A percentile compares a stretch with the other conserved stretches of the same genome.
Evolutionary conservation across 2,329 filamentous ascomycete species (phyloP).

Genomic region (Tolypocladium guangdongense): DNA sequence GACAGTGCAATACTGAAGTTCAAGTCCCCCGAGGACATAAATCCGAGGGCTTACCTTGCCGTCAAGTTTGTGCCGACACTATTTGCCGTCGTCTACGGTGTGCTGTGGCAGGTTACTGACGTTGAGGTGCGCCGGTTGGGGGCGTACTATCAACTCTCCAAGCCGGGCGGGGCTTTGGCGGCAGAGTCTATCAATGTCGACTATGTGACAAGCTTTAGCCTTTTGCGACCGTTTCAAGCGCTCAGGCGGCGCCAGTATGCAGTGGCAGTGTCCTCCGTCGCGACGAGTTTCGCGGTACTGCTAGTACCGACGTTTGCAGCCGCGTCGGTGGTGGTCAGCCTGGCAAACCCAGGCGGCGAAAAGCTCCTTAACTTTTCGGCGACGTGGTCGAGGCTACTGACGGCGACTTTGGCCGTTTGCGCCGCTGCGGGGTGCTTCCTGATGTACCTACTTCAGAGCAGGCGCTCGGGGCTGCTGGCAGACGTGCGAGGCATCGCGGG

Average conservation of each 20-base stretch:
- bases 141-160: conserved; percentile 55
- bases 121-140: conserved; percentile 57
- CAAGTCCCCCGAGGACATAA: conserved; percentile 35
- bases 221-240: conserved; percentile 53
- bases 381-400: conserved; percentile 51
- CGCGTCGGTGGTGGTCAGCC: conserved; percentile 47
- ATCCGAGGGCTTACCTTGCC: conserved; percentile 42
- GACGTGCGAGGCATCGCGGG: conserved; percentile 66
- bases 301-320: conserved; percentile 59
- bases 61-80: conserved; percentile 55
- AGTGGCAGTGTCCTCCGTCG: conserved; percentile 54
- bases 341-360: conserved; percentile 23
- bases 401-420: conserved; percentile 42
- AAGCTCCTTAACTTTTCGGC: conserved; percentile 48
- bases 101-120: conserved; percentile 56
- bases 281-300: conserved; percentile 54
- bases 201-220: conserved; percentile 58
- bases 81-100: conserved; percentile 49
- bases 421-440: conserved; percentile 46
- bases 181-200: conserved; percentile 62
- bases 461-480: conserved; percentile 54
- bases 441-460: conserved; percentile 47
- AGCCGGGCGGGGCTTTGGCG: conserved; percentile 46
- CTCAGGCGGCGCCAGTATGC: conserved; percentile 54
- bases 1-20: conserved; percentile 38